A percentile compares a stretch with the other conserved stretches of the same genome.
Conservation (phyloP, 306 rosid genomes). For the Trifolium subterraneum region DNA sequence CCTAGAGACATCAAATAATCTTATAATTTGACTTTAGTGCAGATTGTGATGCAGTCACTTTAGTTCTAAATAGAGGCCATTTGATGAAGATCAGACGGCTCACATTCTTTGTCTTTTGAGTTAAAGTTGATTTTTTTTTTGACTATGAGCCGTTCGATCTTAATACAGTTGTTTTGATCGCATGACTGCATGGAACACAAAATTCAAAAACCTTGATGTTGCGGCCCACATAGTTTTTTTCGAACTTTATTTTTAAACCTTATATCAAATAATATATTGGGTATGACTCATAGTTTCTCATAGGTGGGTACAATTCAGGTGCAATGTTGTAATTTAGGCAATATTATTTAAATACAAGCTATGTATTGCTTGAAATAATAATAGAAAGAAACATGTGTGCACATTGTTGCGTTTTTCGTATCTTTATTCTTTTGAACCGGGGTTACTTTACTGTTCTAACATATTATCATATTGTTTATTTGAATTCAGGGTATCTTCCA, state of each 20-base stretch:
- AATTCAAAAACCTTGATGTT: too few relatives aligned
- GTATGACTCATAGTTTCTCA: too few relatives aligned
- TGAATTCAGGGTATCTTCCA: conserved; percentile 67
- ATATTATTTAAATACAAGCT: too few relatives aligned
- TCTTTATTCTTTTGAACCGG: neutral
- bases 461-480: neutral
- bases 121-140: too few relatives aligned
- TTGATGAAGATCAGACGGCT: neutral
- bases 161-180: neutral
- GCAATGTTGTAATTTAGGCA: too few relatives aligned
- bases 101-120: neutral
- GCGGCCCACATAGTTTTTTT: neutral
- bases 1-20: neutral
- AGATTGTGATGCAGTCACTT: neutral
- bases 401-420: too few relatives aligned
- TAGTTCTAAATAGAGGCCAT: neutral
- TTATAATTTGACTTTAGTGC: neutral
- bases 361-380: too few relatives aligned
- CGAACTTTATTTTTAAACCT: neutral
- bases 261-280: too few relatives aligned
- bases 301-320: too few relatives aligned
- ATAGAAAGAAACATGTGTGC: too few relatives aligned
- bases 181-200: neutral
- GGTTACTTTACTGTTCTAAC: neutral
- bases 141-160: neutral